phyloP scores from a whole-genome alignment of 768 basidiomycete genomes.

The Kwoniella dejecticola region DNA sequence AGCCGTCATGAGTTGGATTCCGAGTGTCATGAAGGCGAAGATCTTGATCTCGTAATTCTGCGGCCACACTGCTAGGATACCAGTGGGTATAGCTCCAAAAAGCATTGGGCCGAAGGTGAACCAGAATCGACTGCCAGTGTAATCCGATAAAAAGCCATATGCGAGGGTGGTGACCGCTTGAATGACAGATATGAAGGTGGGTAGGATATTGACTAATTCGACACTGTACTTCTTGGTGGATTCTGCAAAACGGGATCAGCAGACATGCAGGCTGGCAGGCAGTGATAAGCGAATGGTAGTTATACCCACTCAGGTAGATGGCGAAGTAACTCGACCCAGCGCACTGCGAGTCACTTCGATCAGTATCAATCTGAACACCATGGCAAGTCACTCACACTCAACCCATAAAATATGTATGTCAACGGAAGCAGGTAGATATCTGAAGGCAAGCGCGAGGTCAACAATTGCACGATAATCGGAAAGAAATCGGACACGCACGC shows the following conservation, averaged over 20 bases:
- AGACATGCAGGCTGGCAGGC: background rate
- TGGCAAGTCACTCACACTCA: background rate
- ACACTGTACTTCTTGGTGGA: slow-evolving; percentile 26
- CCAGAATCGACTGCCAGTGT: slow-evolving; percentile 15
- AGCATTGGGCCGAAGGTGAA: slow-evolving; percentile 12
- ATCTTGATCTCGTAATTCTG: background rate
- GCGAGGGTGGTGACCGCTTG: slow-evolving; percentile 20
- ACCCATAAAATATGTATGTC: slow-evolving; percentile 18
- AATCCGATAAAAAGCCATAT: slow-evolving; percentile 10
- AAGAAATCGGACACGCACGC: slow-evolving; percentile 10
- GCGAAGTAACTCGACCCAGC: slow-evolving; percentile 19
- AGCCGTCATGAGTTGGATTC: slow-evolving; percentile 10
- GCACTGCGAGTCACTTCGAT: background rate
- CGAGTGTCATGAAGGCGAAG: slow-evolving; percentile 8
- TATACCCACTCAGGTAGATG: slow-evolving; percentile 14
- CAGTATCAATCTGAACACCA: no score
- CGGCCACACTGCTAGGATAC: slow-evolving; percentile 15
- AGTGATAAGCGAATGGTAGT: background rate
- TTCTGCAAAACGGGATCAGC: background rate
- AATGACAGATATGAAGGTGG: slow-evolving; percentile 45
- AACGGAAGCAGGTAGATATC: slow-evolving; percentile 13
- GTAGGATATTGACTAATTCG: slow-evolving; percentile 39
- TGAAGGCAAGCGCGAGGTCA: background rate
- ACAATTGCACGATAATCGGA: no score
- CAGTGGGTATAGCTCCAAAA: slow-evolving; percentile 4